phyloP scores from a whole-genome alignment of 2,329 filamentous ascomycete species.

The Penicillium vulpinum region DNA sequence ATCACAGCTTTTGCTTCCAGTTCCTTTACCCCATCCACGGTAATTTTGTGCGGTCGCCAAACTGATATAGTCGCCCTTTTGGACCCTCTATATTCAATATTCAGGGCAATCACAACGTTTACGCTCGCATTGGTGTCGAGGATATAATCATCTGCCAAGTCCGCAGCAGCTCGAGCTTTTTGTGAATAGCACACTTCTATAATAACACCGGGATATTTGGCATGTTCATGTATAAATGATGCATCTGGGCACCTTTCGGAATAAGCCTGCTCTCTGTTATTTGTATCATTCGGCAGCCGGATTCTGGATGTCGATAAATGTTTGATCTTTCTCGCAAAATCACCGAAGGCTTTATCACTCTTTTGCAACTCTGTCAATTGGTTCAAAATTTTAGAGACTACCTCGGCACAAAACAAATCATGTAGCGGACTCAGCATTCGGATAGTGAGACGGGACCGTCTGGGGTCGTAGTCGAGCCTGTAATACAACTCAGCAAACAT shows the following conservation, averaged over 20 bases:
- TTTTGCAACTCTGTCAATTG: neutral
- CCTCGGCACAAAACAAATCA: neutral
- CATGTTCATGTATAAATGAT: neutral
- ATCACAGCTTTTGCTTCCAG: neutral
- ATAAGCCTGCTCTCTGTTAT: neutral
- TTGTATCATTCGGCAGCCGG: neutral
- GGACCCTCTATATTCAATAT: conserved; percentile 8
- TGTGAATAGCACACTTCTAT: conserved; percentile 10
- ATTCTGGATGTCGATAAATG: neutral
- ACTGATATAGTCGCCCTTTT: conserved; percentile 4
- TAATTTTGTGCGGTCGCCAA: conserved; percentile 8
- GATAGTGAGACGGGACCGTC: conserved; percentile 8
- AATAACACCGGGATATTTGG: conserved; percentile 3
- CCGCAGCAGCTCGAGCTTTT: conserved; percentile 2
- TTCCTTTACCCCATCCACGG: neutral
- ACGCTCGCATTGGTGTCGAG: conserved; percentile 7
- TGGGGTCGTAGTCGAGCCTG: conserved; percentile 8
- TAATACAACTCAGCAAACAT: conserved; percentile 1
- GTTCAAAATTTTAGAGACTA: neutral
- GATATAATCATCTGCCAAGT: conserved; percentile 9
- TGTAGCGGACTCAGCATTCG: conserved; percentile 8
- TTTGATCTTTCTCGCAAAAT: neutral
- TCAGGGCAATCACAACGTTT: conserved; percentile 7
- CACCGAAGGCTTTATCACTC: neutral
- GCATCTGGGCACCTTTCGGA: neutral